Evolutionary conservation across 352 stramenopile genomes (phyloP), one percentile per base, ranked within the genome.

Genomic region (Pythium sukuiense): DNA sequence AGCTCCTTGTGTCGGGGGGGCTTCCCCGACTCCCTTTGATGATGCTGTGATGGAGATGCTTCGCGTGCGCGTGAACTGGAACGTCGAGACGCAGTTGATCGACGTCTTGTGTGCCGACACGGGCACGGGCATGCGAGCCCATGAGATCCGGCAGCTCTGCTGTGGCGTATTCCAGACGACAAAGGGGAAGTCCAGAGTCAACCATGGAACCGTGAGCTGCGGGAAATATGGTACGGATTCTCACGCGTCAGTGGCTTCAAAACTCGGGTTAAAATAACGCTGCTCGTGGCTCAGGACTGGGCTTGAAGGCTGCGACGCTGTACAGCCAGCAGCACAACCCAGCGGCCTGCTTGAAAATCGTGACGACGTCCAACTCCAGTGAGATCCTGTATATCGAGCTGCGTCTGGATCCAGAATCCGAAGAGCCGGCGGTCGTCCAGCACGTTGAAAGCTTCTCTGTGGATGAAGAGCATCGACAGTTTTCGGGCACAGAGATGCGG

Each of bases 401-500:
- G 41, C 73, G 76, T n/a, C 91, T 95, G 35, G 72, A 92, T 59
- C 66, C 79, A 1, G 69, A 81, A 43, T 87, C 75, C 2, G 77
- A 88, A 41, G 74, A 92, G 56, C 72, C 74, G 1, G 84, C 86
- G 2, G 70, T 89, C 4, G 71, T 93, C 37, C 80, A 89, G 67
- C 74, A 75, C 29, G 72, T 90, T 8, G 59, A 73, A 0, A 79
- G 87, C 41, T 95, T 91, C 49, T 62, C 74, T 0, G 70, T 95
- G 4, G 57, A 80, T 54, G 84, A 91, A 69, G 60, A 62, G 4
- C 84, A 94, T 39, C 67, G 84, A 12, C 61, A 77, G 32, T 93
- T 95, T 55, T 93, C 86, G 3, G 86, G 86, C 13, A 95, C 86
- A 8, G 84, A 95, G 52, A 89, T 95, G 77, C 73, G 81, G 8